Conservation (phyloP, 805 yeast species). For the Sugiyamaella qingdaonensis region DNA sequence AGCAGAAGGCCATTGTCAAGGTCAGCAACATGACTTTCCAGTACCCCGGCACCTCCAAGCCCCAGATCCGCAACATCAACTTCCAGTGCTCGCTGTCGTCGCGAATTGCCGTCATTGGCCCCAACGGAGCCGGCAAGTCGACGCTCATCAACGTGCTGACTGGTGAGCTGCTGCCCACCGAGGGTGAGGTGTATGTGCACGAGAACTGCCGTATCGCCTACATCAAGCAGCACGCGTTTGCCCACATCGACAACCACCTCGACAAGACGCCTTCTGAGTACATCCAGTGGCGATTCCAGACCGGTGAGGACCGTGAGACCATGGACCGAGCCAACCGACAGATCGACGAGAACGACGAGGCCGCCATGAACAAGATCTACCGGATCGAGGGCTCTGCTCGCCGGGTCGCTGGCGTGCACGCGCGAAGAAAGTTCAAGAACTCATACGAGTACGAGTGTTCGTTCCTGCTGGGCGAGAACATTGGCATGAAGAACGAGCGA, state of each 20-base stretch:
- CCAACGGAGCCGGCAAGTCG: slow-evolving; percentile 98
- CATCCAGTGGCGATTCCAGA: slow-evolving; percentile 99
- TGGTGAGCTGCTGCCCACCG: slow-evolving; percentile 98
- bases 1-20: slow-evolving; percentile 99
- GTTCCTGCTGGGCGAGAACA: slow-evolving; percentile 95
- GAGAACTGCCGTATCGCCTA: slow-evolving; percentile 99
- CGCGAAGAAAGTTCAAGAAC: slow-evolving; percentile 99
- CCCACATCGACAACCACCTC: slow-evolving; percentile 97
- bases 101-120: slow-evolving; percentile 99
- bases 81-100: slow-evolving; percentile 99
- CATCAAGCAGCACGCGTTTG: slow-evolving; percentile 99
- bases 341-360: slow-evolving; percentile 94
- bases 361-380: slow-evolving; percentile 99
- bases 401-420: slow-evolving; percentile 89
- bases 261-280: slow-evolving; percentile 99
- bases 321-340: slow-evolving; percentile 99
- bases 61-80: slow-evolving; percentile 84
- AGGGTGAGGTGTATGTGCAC: slow-evolving; percentile 98
- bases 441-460: slow-evolving; percentile 99
- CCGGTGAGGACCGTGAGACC: slow-evolving; percentile 99
- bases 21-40: slow-evolving; percentile 97
- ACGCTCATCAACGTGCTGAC: slow-evolving; percentile 93
- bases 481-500: slow-evolving; percentile 98
- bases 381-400: slow-evolving; percentile 98
- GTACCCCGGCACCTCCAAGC: slow-evolving; percentile 97